A percentile compares a stretch with the other conserved stretches of the same genome.
Conservation (phyloP, 2,329 filamentous ascomycete species). For the Penicillium sp. region DNA sequence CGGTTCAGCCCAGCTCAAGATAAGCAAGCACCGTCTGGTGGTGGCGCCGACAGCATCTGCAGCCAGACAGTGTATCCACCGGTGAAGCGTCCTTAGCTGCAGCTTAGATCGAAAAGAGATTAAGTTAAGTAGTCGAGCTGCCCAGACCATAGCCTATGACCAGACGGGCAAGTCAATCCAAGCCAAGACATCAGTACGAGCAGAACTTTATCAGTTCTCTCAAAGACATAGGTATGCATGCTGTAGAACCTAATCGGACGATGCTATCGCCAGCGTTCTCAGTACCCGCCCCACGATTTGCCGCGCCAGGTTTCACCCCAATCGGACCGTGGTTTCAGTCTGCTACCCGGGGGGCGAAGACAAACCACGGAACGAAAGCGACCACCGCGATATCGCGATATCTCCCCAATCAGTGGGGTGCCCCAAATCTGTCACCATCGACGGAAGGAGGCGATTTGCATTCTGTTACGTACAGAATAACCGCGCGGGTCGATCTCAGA, state of each 20-base stretch:
- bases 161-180: too few species aligned
- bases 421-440: not conserved
- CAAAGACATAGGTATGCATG: not conserved
- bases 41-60: not conserved
- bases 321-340: not conserved
- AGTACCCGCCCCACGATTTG: not conserved
- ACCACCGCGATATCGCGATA: not conserved
- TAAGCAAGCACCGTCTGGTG: not conserved
- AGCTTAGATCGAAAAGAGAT: not conserved
- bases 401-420: too few species aligned
- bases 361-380: not conserved
- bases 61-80: not conserved
- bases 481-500: constrained; percentile 1
- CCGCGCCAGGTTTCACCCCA: constrained; percentile 2
- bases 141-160: not conserved
- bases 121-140: too few species aligned
- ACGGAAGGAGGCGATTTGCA: not conserved
- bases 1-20: not conserved
- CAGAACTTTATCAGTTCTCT: not conserved
- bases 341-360: too few species aligned
- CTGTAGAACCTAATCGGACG: not conserved
- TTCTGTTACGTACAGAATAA: constrained; percentile 14
- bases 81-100: not conserved
- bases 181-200: not conserved
- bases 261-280: not conserved